These are phyloP conservation scores for Pleurotus pulmonarius DNA, from an alignment of 768 basidiomycete genomes.

Conservation along the genomic window DNA sequence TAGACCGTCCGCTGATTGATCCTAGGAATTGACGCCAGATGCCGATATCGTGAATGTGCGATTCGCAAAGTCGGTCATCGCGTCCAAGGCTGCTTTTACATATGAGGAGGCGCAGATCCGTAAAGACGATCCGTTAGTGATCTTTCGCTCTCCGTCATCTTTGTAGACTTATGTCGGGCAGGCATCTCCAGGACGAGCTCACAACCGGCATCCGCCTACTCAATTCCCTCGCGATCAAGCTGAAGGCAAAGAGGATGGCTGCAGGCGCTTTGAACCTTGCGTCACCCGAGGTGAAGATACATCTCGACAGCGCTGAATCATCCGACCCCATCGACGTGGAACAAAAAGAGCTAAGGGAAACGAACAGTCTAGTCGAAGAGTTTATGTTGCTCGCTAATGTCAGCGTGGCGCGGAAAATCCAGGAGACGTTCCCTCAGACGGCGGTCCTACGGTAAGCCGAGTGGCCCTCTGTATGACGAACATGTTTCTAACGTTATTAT, in stretches of 20 bases:
- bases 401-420: constrained; percentile 87
- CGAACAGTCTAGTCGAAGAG: constrained; percentile 96
- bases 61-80: constrained; percentile 95
- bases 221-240: constrained; percentile 79
- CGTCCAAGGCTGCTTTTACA: constrained; percentile 90
- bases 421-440: constrained; percentile 93
- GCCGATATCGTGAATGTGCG: constrained; percentile 88
- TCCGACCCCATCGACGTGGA: constrained; percentile 97
- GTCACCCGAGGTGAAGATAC: constrained; percentile 97
- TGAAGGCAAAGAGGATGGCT: constrained; percentile 85
- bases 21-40: constrained; percentile 82
- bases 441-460: constrained; percentile 76
- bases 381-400: constrained; percentile 99
- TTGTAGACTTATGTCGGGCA: constrained; percentile 20
- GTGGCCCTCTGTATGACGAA: not conserved
- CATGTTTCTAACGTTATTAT: not conserved
- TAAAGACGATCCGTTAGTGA: constrained; percentile 82
- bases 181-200: constrained; percentile 74
- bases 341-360: constrained; percentile 89
- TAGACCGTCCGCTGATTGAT: not conserved
- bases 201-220: constrained; percentile 85
- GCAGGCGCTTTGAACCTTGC: constrained; percentile 98
- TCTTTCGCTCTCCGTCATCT: not conserved
- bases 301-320: constrained; percentile 88
- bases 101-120: constrained; percentile 94